phyloP scores from a whole-genome alignment of 768 basidiomycete species.

The Rhizopogon rudus region DNA sequence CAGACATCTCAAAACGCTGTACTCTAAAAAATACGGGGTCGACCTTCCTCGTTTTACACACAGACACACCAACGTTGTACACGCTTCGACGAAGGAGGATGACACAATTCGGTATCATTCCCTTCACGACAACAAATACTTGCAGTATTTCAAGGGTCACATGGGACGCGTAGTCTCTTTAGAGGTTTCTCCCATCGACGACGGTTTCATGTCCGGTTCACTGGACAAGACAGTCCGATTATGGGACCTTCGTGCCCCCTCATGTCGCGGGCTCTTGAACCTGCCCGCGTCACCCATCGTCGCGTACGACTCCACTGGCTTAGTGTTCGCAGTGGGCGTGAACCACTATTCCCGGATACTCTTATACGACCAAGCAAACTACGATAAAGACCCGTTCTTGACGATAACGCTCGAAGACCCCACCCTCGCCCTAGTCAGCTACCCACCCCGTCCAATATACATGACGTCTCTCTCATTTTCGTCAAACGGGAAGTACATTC shows the following conservation, averaged over 20 bases:
- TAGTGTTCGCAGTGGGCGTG: conserved; percentile 84
- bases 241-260: conserved; percentile 86
- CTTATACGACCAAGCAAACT: conserved; percentile 81
- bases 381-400: conserved; percentile 89
- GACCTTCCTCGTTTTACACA: conserved; percentile 95
- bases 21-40: conserved; percentile 96
- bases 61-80: conserved; percentile 75
- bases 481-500: conserved; percentile 81
- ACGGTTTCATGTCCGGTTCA: conserved; percentile 93
- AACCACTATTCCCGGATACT: conserved; percentile 80
- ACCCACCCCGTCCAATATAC: conserved; percentile 81
- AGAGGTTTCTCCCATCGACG: conserved; percentile 88
- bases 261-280: conserved; percentile 74
- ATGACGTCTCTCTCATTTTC: conserved; percentile 93
- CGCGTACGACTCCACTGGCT: conserved; percentile 78
- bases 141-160: conserved; percentile 95
- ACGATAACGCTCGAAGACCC: conserved; percentile 81
- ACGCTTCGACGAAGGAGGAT: conserved; percentile 94
- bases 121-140: conserved; percentile 92
- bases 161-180: conserved; percentile 84
- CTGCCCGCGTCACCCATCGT: conserved; percentile 73
- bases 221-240: conserved; percentile 92
- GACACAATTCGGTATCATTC: conserved; percentile 95
- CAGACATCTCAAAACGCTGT: conserved; percentile 71
- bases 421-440: conserved; percentile 65